Evolutionary conservation across 129 eudicot genomes (phyloP).

Genomic region (Glebionis coronaria): DNA sequence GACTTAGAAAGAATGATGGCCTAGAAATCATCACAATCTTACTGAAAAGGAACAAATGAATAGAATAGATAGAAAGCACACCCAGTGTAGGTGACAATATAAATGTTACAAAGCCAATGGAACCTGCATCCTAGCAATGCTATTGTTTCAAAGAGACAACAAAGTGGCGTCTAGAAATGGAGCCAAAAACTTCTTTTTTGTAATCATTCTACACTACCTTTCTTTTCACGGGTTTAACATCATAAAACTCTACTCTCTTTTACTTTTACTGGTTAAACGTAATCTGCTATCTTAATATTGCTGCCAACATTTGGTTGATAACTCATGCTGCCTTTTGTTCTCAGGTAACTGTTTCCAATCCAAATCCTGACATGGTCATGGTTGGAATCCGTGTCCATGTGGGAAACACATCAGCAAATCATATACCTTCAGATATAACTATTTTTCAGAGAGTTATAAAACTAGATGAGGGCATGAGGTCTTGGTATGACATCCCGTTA

Average conservation of each 20-base stretch:
- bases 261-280: neutral
- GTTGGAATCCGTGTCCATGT: conserved; percentile 94
- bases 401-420: conserved; percentile 89
- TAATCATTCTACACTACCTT: no score
- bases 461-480: conserved; percentile 93
- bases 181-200: neutral
- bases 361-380: conserved; percentile 96
- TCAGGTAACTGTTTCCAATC: conserved; percentile 82
- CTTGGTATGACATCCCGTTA: conserved; percentile 98
- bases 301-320: conserved; percentile 3
- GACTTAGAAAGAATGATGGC: no score
- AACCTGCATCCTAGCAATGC: no score
- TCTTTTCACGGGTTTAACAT: no score
- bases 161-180: neutral
- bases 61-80: neutral
- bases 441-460: conserved; percentile 92
- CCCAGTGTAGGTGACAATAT: neutral
- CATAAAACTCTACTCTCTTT: no score
- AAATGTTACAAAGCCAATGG: no score
- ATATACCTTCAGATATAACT: conserved; percentile 90
- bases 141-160: no score
- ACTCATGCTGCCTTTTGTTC: conserved; percentile 9
- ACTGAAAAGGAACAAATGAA: neutral
- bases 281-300: neutral
- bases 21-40: neutral